Percentiles rank a stretch among this genome's conserved stretches.
These are phyloP conservation scores for Carex arenaria DNA, from an alignment of 202 grass and related monocot species.

Conservation along the genomic window DNA sequence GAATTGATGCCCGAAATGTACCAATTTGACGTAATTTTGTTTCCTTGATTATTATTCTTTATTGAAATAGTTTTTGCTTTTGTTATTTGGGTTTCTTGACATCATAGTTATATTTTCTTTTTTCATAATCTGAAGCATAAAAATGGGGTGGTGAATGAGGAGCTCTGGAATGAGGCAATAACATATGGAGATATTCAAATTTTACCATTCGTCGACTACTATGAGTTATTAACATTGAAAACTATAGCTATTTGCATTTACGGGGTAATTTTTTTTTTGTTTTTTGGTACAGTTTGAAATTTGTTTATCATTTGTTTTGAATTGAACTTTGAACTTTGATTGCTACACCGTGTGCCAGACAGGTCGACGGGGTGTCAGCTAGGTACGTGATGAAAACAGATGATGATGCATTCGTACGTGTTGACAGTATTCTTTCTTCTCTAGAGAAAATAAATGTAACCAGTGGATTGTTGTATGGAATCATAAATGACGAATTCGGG, in stretches of 20 bases:
- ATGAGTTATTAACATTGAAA: conserved; percentile 88
- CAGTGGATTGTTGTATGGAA: conserved; percentile 72
- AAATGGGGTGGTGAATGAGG: conserved; percentile 85
- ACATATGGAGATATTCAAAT: conserved; percentile 93
- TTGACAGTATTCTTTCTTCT: conserved; percentile 74
- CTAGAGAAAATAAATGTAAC: conserved; percentile 50
- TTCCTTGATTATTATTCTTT: not conserved
- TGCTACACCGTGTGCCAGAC: conserved; percentile 29
- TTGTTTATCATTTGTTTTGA: not conserved
- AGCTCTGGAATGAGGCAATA: conserved; percentile 85
- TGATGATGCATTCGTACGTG: conserved; percentile 93
- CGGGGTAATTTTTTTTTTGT: conserved; percentile 46
- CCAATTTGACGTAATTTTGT: not conserved
- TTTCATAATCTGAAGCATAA: conserved; percentile 61
- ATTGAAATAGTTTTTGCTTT: not conserved
- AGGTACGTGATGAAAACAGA: conserved; percentile 98
- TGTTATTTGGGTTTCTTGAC: not conserved
- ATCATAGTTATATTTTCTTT: conserved; percentile 10
- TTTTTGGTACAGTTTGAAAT: not conserved
- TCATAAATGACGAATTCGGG: conserved; percentile 64
- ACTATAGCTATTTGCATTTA: conserved; percentile 96
- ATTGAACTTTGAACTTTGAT: too few relatives aligned
- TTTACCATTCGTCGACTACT: conserved; percentile 96
- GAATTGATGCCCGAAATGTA: not conserved
- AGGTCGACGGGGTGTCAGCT: conserved; percentile 50